phyloP scores from a whole-genome alignment of 108 stramenopile genomes.

The Cylindrotheca fusiformis region DNA sequence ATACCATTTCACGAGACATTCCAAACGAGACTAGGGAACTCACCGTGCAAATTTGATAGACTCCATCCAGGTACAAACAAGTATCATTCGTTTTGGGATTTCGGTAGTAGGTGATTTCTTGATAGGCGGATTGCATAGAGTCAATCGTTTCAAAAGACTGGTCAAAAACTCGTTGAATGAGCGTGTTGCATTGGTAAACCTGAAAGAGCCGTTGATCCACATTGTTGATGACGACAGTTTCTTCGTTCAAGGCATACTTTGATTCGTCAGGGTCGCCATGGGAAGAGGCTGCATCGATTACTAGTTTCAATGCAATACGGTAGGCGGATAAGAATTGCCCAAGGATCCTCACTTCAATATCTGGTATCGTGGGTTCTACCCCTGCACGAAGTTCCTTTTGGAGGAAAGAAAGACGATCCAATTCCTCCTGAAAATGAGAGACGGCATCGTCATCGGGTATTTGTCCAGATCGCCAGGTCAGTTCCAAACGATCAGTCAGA shows the following conservation, averaged over 20 bases:
- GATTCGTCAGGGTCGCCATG: neutral
- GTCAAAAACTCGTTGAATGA: neutral
- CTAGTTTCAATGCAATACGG: neutral
- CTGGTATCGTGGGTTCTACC: neutral
- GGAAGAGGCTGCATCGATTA: neutral
- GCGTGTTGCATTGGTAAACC: neutral
- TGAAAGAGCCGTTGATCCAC: neutral
- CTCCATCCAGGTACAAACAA: constrained; percentile 64
- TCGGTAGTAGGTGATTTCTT: constrained; percentile 24
- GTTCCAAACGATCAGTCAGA: neutral
- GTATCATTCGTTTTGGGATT: constrained; percentile 27
- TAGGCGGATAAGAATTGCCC: neutral
- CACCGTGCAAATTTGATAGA: constrained; percentile 55
- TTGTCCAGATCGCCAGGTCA: neutral
- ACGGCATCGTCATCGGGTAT: neutral
- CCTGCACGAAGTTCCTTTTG: neutral
- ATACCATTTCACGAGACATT: too few relatives aligned
- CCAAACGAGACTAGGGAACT: neutral
- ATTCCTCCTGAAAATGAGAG: neutral
- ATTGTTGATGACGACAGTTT: neutral
- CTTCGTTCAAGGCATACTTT: neutral
- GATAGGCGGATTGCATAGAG: constrained; percentile 24
- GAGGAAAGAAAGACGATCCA: neutral
- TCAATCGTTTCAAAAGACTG: neutral
- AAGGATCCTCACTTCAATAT: neutral